phyloP scores from a whole-genome alignment of 1,284 basidiomycete genomes.

The Polyporus tsugae region DNA sequence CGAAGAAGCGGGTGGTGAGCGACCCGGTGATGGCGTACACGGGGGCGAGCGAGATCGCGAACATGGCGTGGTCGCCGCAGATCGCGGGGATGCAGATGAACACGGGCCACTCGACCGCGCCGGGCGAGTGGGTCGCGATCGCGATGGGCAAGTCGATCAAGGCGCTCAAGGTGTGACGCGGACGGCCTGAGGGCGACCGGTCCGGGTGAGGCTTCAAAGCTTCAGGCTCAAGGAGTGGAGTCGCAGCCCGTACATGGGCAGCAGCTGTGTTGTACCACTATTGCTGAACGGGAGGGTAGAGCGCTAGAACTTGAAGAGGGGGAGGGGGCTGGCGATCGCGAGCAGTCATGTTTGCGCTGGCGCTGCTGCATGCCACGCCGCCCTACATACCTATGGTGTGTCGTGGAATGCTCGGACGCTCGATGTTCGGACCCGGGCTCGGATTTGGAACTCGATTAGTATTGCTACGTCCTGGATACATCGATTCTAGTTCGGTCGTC shows the following conservation, averaged over 20 bases:
- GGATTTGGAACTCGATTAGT: background rate
- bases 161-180: conserved; percentile 68
- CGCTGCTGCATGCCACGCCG: conserved; percentile 1
- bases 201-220: too few species aligned
- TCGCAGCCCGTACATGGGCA: too few species aligned
- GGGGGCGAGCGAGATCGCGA: conserved; percentile 82
- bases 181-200: background rate
- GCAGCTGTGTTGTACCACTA: background rate
- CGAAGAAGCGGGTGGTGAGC: conserved; percentile 75
- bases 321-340: background rate
- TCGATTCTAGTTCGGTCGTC: background rate
- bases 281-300: too few species aligned
- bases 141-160: conserved; percentile 86
- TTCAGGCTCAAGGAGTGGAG: too few species aligned
- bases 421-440: background rate
- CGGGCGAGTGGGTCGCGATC: conserved; percentile 92
- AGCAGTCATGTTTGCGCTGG: background rate
- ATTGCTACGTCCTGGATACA: background rate
- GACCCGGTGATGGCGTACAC: conserved; percentile 88
- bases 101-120: conserved; percentile 72
- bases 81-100: conserved; percentile 79
- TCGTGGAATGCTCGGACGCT: background rate
- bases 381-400: too few species aligned
- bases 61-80: conserved; percentile 87
- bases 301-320: background rate